phyloP scores from a whole-genome alignment of 768 basidiomycete genomes.

The Tubosaeta sp. region DNA sequence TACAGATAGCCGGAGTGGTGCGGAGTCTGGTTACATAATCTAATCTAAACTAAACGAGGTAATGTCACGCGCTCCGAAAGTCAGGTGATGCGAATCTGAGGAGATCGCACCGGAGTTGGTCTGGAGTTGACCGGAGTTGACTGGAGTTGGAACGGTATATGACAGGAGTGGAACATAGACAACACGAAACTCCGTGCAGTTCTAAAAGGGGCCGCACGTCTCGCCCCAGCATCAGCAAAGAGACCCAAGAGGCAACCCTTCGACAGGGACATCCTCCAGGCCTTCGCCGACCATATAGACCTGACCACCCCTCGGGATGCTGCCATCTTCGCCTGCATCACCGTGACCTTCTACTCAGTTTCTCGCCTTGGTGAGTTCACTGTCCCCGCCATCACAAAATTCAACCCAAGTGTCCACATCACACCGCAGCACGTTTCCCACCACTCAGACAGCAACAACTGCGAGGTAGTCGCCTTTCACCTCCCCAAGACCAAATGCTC shows the following conservation, averaged over 20 bases:
- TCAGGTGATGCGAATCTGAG: too few species aligned
- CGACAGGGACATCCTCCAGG: not conserved
- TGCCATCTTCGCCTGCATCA: not conserved
- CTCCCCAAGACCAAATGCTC: not conserved
- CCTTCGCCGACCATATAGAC: not conserved
- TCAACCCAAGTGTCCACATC: not conserved
- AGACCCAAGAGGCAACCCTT: not conserved
- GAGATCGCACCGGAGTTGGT: too few species aligned
- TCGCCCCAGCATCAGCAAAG: not conserved
- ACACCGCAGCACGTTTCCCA: not conserved
- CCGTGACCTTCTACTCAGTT: not conserved
- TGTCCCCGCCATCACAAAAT: not conserved
- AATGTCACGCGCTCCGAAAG: too few species aligned
- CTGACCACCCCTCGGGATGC: not conserved
- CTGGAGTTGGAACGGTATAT: too few species aligned
- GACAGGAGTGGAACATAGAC: not conserved
- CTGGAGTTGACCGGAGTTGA: too few species aligned
- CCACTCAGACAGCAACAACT: not conserved
- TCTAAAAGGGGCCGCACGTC: not conserved
- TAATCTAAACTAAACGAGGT: too few species aligned
- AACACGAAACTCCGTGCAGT: not conserved
- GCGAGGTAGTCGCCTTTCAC: not conserved
- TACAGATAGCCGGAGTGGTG: too few species aligned
- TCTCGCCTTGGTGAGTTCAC: not conserved
- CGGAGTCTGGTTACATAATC: too few species aligned